phyloP scores from a whole-genome alignment of 2,329 filamentous ascomycete genomes.

The Hypocreales sp. region DNA sequence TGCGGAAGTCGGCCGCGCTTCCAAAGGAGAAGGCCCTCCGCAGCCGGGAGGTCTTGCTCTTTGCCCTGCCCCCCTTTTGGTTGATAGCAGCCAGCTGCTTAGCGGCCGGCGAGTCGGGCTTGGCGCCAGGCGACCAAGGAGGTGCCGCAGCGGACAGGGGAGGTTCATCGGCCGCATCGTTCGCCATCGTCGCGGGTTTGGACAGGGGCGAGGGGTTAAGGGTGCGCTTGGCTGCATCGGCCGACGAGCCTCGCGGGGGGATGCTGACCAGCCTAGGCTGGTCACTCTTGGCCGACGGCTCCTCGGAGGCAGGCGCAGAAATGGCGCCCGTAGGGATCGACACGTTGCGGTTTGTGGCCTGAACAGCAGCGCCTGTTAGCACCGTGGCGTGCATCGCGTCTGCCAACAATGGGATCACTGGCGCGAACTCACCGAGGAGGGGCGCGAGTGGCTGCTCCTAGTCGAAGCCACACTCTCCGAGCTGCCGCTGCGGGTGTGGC shows the following conservation, averaged over 20 bases:
- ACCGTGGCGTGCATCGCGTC: slow-evolving; percentile 16
- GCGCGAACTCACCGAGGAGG: slow-evolving; percentile 52
- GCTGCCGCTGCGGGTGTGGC: slow-evolving; percentile 36
- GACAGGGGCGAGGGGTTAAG: slow-evolving; percentile 60
- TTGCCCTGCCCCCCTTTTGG: slow-evolving; percentile 61
- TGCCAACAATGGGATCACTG: slow-evolving; percentile 31
- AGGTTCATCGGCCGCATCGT: slow-evolving; percentile 30
- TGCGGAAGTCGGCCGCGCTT: slow-evolving; percentile 78
- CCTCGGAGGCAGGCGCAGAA: slow-evolving; percentile 32
- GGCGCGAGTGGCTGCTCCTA: slow-evolving; percentile 42
- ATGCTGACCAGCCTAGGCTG: slow-evolving; percentile 39
- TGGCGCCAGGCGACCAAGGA: slow-evolving; percentile 17
- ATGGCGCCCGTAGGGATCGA: slow-evolving; percentile 36
- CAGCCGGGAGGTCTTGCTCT: slow-evolving; percentile 74
- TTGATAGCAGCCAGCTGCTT: slow-evolving; percentile 79
- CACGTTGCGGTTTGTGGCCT: slow-evolving; percentile 46
- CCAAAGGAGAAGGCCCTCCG: slow-evolving; percentile 93
- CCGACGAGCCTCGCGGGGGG: slow-evolving; percentile 45
- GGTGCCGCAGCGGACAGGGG: slow-evolving; percentile 17
- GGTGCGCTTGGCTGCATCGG: slow-evolving; percentile 50
- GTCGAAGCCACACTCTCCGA: slow-evolving; percentile 48
- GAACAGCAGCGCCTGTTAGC: slow-evolving; percentile 30
- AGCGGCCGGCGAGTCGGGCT: slow-evolving; percentile 52
- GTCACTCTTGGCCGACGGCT: slow-evolving; percentile 33
- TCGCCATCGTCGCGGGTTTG: slow-evolving; percentile 49